Percentiles rank a stretch among this genome's conserved stretches.
phyloP scores from a whole-genome alignment of 495 filamentous ascomycete species.

The Penicillium crystallinum region DNA sequence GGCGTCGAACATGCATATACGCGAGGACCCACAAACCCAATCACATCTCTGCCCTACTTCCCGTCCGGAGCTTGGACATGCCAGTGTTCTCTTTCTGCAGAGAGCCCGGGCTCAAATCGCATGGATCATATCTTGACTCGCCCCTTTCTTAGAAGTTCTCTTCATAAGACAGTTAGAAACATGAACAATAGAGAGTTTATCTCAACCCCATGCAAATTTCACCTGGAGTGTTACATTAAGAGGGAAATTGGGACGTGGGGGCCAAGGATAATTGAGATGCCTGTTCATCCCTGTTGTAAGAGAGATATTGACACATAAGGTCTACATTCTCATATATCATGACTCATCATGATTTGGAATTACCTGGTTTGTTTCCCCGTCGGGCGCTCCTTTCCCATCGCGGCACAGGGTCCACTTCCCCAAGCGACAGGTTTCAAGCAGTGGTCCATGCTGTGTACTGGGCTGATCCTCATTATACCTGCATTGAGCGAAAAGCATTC shows the following conservation, averaged over 20 bases:
- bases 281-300: too few species aligned
- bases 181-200: background rate
- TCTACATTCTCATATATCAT: too few species aligned
- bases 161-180: too few species aligned
- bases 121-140: background rate
- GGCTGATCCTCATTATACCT: too few species aligned
- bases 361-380: too few species aligned
- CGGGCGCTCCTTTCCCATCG: background rate
- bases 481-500: too few species aligned
- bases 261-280: background rate
- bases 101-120: background rate
- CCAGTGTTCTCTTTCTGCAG: background rate
- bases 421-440: background rate
- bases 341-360: too few species aligned
- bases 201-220: background rate
- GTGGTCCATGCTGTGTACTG: background rate
- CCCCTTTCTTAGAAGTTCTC: too few species aligned
- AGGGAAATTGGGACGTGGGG: background rate
- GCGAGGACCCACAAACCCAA: background rate
- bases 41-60: background rate
- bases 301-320: too few species aligned
- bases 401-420: background rate
- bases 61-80: background rate
- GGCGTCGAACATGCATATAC: slow-evolving; percentile 1
- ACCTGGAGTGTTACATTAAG: background rate